phyloP scores from a whole-genome alignment of 139 green algal species.

The Closterium sp. region DNA sequence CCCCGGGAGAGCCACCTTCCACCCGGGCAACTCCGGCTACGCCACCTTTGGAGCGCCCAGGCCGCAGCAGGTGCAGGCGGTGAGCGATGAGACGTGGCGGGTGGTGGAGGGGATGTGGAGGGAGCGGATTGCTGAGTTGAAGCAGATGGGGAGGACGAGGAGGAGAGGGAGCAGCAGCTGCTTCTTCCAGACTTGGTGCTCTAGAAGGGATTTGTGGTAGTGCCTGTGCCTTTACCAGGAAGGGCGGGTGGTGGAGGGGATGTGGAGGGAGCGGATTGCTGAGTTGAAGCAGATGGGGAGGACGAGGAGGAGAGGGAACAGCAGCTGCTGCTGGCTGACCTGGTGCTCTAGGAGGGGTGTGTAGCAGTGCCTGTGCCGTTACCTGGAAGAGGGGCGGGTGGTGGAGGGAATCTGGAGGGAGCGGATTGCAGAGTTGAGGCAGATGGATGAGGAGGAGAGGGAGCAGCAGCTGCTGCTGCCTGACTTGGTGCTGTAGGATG shows the following conservation, averaged over 20 bases:
- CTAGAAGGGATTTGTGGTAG: not conserved
- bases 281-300: too few species aligned
- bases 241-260: too few species aligned
- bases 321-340: too few species aligned
- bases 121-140: not conserved
- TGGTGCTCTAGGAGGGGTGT: not conserved
- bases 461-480: too few species aligned
- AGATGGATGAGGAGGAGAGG: too few species aligned
- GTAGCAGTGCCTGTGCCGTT: too few species aligned
- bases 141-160: not conserved
- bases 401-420: too few species aligned
- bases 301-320: too few species aligned
- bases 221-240: not conserved
- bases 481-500: too few species aligned
- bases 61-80: not conserved
- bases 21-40: slow-evolving; percentile 15
- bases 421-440: too few species aligned
- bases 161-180: not conserved
- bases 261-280: not conserved
- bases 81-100: not conserved
- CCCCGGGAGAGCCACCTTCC: slow-evolving; percentile 27
- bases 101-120: not conserved
- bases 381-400: too few species aligned
- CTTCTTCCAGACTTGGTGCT: not conserved
- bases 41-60: slow-evolving; percentile 23